Conservation (phyloP, 2,329 filamentous ascomycete genomes). For the Penicillium sp. region DNA sequence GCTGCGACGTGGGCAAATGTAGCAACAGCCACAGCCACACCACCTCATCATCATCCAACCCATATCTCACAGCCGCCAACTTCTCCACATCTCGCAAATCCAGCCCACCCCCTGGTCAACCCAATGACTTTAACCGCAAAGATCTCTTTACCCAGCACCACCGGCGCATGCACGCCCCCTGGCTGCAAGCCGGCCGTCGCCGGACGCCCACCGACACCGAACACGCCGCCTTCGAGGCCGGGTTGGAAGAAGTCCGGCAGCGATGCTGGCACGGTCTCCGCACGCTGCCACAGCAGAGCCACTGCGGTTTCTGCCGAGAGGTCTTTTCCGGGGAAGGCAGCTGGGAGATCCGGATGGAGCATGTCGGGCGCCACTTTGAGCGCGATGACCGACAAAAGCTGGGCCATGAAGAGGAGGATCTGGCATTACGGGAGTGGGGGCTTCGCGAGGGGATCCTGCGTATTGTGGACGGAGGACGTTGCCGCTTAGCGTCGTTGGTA, state of each 20-base stretch:
- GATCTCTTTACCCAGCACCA: conserved; percentile 90
- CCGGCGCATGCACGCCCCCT: conserved; percentile 76
- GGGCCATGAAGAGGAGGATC: conserved; percentile 43
- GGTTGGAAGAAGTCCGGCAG: conserved; percentile 60
- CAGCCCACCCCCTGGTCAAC: conserved; percentile 39
- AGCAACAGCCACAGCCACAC: conserved; percentile 40
- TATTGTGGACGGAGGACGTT: conserved; percentile 23
- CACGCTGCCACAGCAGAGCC: conserved; percentile 63
- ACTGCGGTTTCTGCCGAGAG: conserved; percentile 61
- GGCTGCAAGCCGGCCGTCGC: conserved; percentile 54
- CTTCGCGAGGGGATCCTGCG: conserved; percentile 39
- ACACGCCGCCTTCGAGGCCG: conserved; percentile 51
- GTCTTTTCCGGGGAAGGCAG: conserved; percentile 65
- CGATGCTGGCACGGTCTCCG: conserved; percentile 66
- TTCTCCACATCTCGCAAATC: conserved; percentile 25
- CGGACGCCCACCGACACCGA: conserved; percentile 34
- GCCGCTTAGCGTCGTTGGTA: conserved; percentile 26
- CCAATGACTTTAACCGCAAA: conserved; percentile 83
- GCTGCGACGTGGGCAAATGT: conserved; percentile 70
- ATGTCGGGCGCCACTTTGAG: conserved; percentile 81
- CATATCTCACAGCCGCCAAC: conserved; percentile 16
- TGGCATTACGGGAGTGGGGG: conserved; percentile 47
- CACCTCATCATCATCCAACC: neutral
- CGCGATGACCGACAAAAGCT: conserved; percentile 47
- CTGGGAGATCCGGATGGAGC: conserved; percentile 87